A percentile compares a stretch with the other conserved stretches of the same genome.
phyloP scores from a whole-genome alignment of 2,329 filamentous ascomycete species.

The Nakataea oryzae region DNA sequence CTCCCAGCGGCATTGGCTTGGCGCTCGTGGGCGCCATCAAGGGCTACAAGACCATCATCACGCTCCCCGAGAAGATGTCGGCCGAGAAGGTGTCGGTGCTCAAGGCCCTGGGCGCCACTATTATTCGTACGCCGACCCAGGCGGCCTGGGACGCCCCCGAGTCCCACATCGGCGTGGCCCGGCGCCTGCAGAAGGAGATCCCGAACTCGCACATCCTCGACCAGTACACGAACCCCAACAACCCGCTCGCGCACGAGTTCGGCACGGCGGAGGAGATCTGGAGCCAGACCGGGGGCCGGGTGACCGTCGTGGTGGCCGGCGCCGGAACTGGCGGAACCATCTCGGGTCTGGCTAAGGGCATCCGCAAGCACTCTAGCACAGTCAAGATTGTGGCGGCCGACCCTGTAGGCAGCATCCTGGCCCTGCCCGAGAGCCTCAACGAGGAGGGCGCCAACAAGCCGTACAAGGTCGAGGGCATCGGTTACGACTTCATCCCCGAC shows the following conservation, averaged over 20 bases:
- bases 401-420: conserved; percentile 84
- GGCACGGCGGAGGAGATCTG: conserved; percentile 97
- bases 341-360: conserved; percentile 73
- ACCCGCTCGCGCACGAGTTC: conserved; percentile 85
- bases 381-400: conserved; percentile 90
- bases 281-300: conserved; percentile 73
- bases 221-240: conserved; percentile 87
- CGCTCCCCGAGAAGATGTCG: conserved; percentile 98
- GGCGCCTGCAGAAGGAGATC: conserved; percentile 83
- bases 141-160: conserved; percentile 92
- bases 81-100: conserved; percentile 95
- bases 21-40: conserved; percentile 92
- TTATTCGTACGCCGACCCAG: conserved; percentile 93
- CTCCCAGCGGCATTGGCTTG: conserved; percentile 71
- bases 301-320: conserved; percentile 78
- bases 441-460: conserved; percentile 67
- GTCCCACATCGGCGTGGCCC: conserved; percentile 92
- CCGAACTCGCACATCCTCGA: conserved; percentile 96
- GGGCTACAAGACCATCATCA: conserved; percentile 98
- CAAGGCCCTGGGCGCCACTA: conserved; percentile 87
- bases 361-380: conserved; percentile 76
- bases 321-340: conserved; percentile 95
- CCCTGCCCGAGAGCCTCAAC: conserved; percentile 71
- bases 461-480: conserved; percentile 98
- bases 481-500: conserved; percentile 95